These are phyloP conservation scores for Entelexis paramagnoliae DNA, from an alignment of 1,139 yeast species.

Conservation along the genomic window DNA sequence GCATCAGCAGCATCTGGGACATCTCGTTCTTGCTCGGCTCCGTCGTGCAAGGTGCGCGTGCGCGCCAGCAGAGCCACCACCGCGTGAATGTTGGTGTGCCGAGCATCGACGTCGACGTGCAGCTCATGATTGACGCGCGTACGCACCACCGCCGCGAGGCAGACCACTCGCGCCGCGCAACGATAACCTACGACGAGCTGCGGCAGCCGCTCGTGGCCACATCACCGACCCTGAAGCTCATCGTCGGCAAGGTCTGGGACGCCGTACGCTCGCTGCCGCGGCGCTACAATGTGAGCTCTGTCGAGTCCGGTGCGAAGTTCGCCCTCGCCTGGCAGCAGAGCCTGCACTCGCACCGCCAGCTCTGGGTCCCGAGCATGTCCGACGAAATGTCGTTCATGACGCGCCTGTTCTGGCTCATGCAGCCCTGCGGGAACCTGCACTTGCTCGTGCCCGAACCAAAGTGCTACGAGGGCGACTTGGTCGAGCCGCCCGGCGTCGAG, in stretches of 20 bases:
- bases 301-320: background rate
- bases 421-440: background rate
- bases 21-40: slow-evolving; percentile 13
- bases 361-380: slow-evolving; percentile 14
- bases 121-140: background rate
- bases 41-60: slow-evolving; percentile 4
- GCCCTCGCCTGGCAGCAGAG: slow-evolving; percentile 16
- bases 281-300: background rate
- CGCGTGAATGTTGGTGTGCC: slow-evolving; percentile 7
- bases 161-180: background rate
- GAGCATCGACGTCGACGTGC: slow-evolving; percentile 6
- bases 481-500: slow-evolving; percentile 45
- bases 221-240: background rate
- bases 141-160: background rate
- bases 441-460: slow-evolving; percentile 13
- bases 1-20: slow-evolving; percentile 37
- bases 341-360: slow-evolving; percentile 9
- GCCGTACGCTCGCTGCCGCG: slow-evolving; percentile 2
- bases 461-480: slow-evolving; percentile 17
- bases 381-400: slow-evolving; percentile 10
- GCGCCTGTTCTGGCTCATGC: slow-evolving; percentile 14
- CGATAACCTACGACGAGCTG: slow-evolving; percentile 10
- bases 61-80: background rate
- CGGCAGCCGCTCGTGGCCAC: slow-evolving; percentile 8
- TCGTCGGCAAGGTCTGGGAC: slow-evolving; percentile 3